Evolutionary conservation across 495 filamentous ascomycete species (phyloP), one percentile per base, ranked within the genome.

Genomic region (Pyrenula aspistea): DNA sequence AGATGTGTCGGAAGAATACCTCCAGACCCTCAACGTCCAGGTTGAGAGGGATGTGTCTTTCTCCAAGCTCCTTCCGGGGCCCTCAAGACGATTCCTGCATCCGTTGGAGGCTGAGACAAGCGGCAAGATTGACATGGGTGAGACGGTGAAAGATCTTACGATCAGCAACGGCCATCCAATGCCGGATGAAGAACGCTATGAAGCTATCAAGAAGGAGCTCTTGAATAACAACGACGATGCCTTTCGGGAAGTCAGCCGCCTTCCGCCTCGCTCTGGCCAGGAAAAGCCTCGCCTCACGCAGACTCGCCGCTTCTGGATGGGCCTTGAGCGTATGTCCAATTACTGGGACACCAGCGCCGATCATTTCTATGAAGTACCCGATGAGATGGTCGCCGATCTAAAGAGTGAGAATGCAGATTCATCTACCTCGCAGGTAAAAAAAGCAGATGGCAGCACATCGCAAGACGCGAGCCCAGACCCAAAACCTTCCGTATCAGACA

Each of bases 341-440:
- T 85, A 82, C 62, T 86, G 83, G 83, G 83, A 86, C 63, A 73
- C 69, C 22, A 81, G 77, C 56, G 56, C 76, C 47, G 83, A 86
- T 56, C 58, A 80, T 11, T 82, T 85, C 58, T 75, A 60, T 51
- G 69, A 74, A 56, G 67, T 68, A 2, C 69, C 72, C 2, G 65
- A 60, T 12, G 66, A 62, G 0, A 66, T 68, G 2, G 49, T 61
- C 15, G 31, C 8, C 4, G 31, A 42, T 8, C 8, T 8, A 42
- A 42, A 42, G 31, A 42, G 31, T 15, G 31, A 42, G 31, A 4
- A 42, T 42, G 31, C 31, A 4, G 31, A 15, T 15, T n/a, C n/a
- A n/a, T n/a, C n/a, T n/a, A 42, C 31, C 15, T 42, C 15, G 15
- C 8, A 42, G 8, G 15, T 4, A 4, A 42, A 42, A 42, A 15